Evolutionary conservation across 495 filamentous ascomycete genomes (phyloP), one percentile per base, ranked within the genome.

Genomic region (Clavariopsis aquatica): DNA sequence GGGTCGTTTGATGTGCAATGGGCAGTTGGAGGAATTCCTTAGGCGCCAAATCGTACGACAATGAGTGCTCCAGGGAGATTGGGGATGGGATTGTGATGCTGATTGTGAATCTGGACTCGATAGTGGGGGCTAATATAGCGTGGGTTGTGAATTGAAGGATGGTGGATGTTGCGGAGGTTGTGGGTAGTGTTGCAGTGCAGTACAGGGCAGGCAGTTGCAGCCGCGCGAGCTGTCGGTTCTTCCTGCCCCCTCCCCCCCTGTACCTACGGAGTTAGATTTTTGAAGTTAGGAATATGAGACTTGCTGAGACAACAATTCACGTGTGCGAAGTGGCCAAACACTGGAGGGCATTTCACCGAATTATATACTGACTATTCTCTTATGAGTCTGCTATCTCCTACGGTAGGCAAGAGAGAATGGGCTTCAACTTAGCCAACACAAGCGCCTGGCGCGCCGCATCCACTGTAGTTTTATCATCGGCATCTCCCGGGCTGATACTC

Each of bases 401-500:
- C 26, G 59, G 59, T 34, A 78, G 71, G 57, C 83, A 84, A 19
- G 77, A 80, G 49, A 89, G 69, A 24, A 89, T 69, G 29, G 74
- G 72, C 15, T 73, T 69, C 64, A 90, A 65, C 72, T 84, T 87
- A 12, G 78, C 68, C 72, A 85, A 60, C 45, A 88, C 83, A 24
- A 79, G 72, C 13, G 64, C 79, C 77, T 90, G 87, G 70, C 78
- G 71, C 17, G 76, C 79, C 31, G 79, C 79, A 66, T 79, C 70
- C 5, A 82, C 85, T 58, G 85, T 84, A 13, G 71, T 74, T 79
- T 89, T 89, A 57, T 81, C 77, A 12, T 66, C 73, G 26, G 85
- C 81, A 61, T 81, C 68, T 1, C 85, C 86, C 1, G 88, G 82
- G 57, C 86, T 88, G n/a, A 90, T 76, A 64, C 82, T 84, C 6